phyloP scores from a whole-genome alignment of 2,329 filamentous ascomycete species.

The Neurospora crassa region DNA sequence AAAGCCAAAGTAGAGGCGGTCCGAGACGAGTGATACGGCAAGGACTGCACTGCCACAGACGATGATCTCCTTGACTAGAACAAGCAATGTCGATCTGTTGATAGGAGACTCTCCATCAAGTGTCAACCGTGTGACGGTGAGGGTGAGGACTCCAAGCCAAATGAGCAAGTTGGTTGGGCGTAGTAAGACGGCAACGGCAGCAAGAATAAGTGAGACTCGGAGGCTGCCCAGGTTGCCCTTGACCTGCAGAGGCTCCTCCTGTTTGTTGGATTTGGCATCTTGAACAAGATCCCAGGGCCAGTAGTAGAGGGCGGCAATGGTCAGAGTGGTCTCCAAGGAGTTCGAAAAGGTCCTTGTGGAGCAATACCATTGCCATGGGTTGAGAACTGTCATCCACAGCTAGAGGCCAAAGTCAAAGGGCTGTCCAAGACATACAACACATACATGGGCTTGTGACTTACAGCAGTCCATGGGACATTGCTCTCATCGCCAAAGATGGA shows the following conservation, averaged over 20 bases:
- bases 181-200: conserved; percentile 73
- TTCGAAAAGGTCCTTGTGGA: conserved; percentile 92
- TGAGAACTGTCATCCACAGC: conserved; percentile 62
- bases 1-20: conserved; percentile 69
- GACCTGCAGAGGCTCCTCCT: conserved; percentile 26
- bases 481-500: conserved; percentile 60
- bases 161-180: conserved; percentile 84
- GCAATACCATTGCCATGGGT: conserved; percentile 95
- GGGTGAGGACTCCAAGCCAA: conserved; percentile 60
- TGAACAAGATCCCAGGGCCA: conserved; percentile 77
- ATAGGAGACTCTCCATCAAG: conserved; percentile 32
- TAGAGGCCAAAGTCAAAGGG: conserved; percentile 23
- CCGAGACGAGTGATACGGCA: conserved; percentile 53
- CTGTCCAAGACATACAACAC: conserved; percentile 2
- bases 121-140: conserved; percentile 30
- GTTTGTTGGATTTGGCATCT: conserved; percentile 29
- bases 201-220: conserved; percentile 59
- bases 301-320: conserved; percentile 64
- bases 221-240: conserved; percentile 30
- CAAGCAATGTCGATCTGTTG: conserved; percentile 31
- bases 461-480: conserved; percentile 58
- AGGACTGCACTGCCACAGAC: conserved; percentile 56
- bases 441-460: conserved; percentile 33
- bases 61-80: conserved; percentile 53
- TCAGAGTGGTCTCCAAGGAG: conserved; percentile 82